phyloP scores from a whole-genome alignment of 805 yeast genomes.

The Monosporozyma unispora region DNA sequence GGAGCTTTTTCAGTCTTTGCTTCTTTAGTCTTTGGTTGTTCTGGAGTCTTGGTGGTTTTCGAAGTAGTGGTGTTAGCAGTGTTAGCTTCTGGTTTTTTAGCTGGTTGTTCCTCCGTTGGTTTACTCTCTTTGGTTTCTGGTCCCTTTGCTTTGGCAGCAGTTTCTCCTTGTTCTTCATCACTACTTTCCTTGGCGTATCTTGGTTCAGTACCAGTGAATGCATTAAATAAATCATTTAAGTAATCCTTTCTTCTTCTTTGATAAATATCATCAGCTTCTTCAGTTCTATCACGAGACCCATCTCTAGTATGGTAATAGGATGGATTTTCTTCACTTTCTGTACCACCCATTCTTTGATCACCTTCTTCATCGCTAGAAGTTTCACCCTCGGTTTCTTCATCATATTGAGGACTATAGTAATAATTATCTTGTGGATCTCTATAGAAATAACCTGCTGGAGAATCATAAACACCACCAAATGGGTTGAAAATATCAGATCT shows the following conservation, averaged over 20 bases:
- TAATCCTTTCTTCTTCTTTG: conserved; percentile 3
- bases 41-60: not conserved
- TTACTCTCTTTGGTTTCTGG: not conserved
- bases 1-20: conserved; percentile 2
- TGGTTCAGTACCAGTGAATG: conserved; percentile 15
- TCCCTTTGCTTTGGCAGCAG: not conserved
- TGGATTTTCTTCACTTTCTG: conserved; percentile 6
- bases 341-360: conserved; percentile 9
- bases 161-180: conserved; percentile 11
- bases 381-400: conserved; percentile 3
- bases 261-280: not conserved
- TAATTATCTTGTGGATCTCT: conserved; percentile 14
- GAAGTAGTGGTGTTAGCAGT: not conserved
- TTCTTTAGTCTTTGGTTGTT: conserved; percentile 1
- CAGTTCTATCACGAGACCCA: conserved; percentile 2
- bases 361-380: conserved; percentile 7
- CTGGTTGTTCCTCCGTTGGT: not conserved
- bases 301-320: conserved; percentile 17
- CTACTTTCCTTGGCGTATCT: conserved; percentile 3
- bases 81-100: not conserved
- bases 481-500: not conserved
- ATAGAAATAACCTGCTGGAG: conserved; percentile 9
- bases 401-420: conserved; percentile 27
- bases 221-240: conserved; percentile 15
- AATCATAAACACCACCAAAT: not conserved